Evolutionary conservation across 331 rosid genomes (phyloP), one percentile per base, ranked within the genome.

Genomic region (Acacia pycnantha): DNA sequence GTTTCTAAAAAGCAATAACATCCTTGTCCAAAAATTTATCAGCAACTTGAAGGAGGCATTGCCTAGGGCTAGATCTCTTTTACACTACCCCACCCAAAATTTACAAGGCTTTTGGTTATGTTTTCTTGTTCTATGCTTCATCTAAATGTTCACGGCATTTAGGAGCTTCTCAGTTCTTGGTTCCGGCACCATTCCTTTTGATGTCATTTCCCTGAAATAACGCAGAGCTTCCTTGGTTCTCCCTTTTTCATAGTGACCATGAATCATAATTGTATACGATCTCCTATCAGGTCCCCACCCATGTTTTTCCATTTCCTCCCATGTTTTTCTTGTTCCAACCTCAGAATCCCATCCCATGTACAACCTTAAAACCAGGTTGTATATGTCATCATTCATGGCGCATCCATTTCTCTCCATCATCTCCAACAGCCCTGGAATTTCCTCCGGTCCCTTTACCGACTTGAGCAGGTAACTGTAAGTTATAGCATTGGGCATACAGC

Each of bases 191-290:
- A 91, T 80, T 67, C 98, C 97, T 86, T 91, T 92, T 2, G 89
- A 79, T 31, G 66, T 85, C 97, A 94, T 91, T 84, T 90, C 93
- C 70, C 54, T 71, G 33, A 80, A 88, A 86, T 89, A 92, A 3
- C 87, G 91, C 85, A 83, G 62, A 31, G 88, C 94, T 29, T 91
- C 94, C 26, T 86, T 74, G 15, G 2, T 74, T 78, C 92, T 88
- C 74, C 97, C 92, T 48, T 91, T 91, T n/a, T 85, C 87, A 79
- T 51, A 84, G 56, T 86, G 82, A 66, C 93, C 90, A 40, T 90
- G 98, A 82, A 92, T 86, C 94, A 94, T 89, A 64, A 94, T 79
- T 2, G 90, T 92, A 85, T 94, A 94, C 1, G 98, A 89, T 76
- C 90, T 70, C 48, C 43, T 66, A 65, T 92, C 98, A 0, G 87